Conservation (phyloP, 805 yeast genomes). For the Starmerella sp. region DNA sequence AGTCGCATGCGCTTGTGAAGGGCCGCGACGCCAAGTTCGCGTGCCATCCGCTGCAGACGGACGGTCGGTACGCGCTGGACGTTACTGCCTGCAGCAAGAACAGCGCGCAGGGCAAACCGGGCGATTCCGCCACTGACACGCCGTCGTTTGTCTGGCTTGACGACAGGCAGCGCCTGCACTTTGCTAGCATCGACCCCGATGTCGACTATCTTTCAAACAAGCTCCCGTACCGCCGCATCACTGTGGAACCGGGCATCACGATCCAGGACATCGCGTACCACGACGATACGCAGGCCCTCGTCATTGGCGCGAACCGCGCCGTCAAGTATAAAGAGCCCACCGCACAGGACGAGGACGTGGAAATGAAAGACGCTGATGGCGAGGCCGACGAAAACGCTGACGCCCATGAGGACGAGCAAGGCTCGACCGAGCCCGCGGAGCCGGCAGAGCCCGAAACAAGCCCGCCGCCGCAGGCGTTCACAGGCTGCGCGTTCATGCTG, state of each 20-base stretch:
- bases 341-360: neutral
- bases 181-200: neutral
- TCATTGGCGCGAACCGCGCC: neutral
- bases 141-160: slow-evolving; percentile 13
- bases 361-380: neutral
- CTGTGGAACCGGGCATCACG: neutral
- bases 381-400: neutral
- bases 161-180: slow-evolving; percentile 3
- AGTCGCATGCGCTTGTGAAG: slow-evolving; percentile 12
- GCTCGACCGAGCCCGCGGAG: neutral
- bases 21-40: slow-evolving; percentile 3
- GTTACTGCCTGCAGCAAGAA: neutral
- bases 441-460: neutral
- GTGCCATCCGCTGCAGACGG: slow-evolving; percentile 9
- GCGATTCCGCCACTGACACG: neutral
- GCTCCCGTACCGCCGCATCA: slow-evolving; percentile 6
- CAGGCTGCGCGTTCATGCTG: slow-evolving; percentile 9
- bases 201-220: slow-evolving; percentile 3
- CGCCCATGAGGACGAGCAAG: neutral
- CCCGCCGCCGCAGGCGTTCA: neutral
- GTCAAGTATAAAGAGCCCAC: neutral
- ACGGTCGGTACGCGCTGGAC: slow-evolving; percentile 7
- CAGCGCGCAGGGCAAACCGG: slow-evolving; percentile 8
- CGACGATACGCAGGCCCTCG: neutral
- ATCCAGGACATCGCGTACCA: neutral